Base-by-base conservation (phyloP, 164 flowering plant genomes). In the Brasenia schreberi region DNA sequence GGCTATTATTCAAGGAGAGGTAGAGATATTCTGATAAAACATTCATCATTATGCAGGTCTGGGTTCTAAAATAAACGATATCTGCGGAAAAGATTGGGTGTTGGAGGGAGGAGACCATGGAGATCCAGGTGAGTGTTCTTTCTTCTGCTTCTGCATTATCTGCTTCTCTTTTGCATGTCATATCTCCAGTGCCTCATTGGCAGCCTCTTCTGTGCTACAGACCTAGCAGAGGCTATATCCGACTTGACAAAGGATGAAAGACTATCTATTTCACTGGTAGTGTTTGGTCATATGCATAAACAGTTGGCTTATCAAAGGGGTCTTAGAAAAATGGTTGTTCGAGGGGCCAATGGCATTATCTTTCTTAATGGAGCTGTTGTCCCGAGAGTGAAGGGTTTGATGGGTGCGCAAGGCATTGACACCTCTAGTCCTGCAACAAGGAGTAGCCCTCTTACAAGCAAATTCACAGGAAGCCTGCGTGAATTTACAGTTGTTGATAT, bases 271-370 rank as follows among this genome's bases (percentile, higher is more conserved):
- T 91, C 91, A 14, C 66, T 88, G 73, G 96, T 92, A 19, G 87
- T 88, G 33, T 90, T 88, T 70, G 98, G 96, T 33, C 98, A 92
- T 79, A 92, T 92, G 98, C 98, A 92, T 70, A 92, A 90, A 77
- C 78, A 81, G 67, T 78, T 92, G 59, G 84, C 89, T 63, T 63
- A 75, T 75, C 72, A 85, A 72, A 76, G 68, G 56, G 91, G 95
- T 61, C 77, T 74, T 62, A 78, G 93, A 43, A 87, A 83, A 74
- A 89, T 89, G 92, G 72, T 88, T 56, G 92, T 73, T 56, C 77
- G 76, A 65, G 89, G 83, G 19, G 68, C 75, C 14, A 89, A 87
- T 69, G 69, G 74, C 70, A 83, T 77, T 16, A 74, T 85, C 42
- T 92, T 87, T 72, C 74, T 90, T 58, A 92, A 92, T 74, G 92